A percentile compares a stretch with the other conserved stretches of the same genome.
These are phyloP conservation scores for Penicillium expansum DNA, from an alignment of 2,329 filamentous ascomycete species.

Conservation along the genomic window DNA sequence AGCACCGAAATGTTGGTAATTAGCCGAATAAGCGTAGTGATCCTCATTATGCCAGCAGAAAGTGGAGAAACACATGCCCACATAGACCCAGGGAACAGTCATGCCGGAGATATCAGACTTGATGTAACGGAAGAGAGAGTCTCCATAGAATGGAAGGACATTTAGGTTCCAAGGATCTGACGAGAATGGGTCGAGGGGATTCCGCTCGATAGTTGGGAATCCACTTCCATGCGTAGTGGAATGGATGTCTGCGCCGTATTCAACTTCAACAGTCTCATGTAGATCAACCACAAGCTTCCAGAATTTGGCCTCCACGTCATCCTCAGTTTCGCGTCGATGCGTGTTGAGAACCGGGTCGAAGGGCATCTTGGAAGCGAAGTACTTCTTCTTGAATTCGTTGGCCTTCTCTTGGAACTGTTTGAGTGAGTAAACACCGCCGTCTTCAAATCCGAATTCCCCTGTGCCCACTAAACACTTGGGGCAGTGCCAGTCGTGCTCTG, in stretches of 20 bases:
- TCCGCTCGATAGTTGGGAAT: slow-evolving; percentile 89
- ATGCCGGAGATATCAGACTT: slow-evolving; percentile 98
- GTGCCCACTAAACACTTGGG: slow-evolving; percentile 92
- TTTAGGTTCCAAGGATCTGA: slow-evolving; percentile 96
- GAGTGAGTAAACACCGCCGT: slow-evolving; percentile 91
- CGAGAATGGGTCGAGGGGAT: slow-evolving; percentile 82
- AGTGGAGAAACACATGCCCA: slow-evolving; percentile 98
- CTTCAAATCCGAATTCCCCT: slow-evolving; percentile 95
- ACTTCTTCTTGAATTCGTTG: slow-evolving; percentile 87
- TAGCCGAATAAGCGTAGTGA: slow-evolving; percentile 95
- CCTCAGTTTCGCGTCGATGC: slow-evolving; percentile 79
- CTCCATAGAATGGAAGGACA: slow-evolving; percentile 81
- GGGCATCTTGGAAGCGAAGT: slow-evolving; percentile 87
- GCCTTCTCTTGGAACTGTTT: slow-evolving; percentile 96
- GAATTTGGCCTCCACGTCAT: slow-evolving; percentile 94
- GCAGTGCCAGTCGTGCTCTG: slow-evolving; percentile 92
- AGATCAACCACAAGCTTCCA: slow-evolving; percentile 93
- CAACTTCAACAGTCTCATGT: slow-evolving; percentile 93
- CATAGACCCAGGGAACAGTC: slow-evolving; percentile 98
- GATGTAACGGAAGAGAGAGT: slow-evolving; percentile 94
- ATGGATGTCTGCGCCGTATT: slow-evolving; percentile 97
- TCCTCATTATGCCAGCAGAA: slow-evolving; percentile 99
- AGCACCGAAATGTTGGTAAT: slow-evolving; percentile 96
- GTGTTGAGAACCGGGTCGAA: slow-evolving; percentile 81
- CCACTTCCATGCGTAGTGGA: slow-evolving; percentile 97